Conservation (phyloP, 768 basidiomycete genomes). For the Lactarius vividus region DNA sequence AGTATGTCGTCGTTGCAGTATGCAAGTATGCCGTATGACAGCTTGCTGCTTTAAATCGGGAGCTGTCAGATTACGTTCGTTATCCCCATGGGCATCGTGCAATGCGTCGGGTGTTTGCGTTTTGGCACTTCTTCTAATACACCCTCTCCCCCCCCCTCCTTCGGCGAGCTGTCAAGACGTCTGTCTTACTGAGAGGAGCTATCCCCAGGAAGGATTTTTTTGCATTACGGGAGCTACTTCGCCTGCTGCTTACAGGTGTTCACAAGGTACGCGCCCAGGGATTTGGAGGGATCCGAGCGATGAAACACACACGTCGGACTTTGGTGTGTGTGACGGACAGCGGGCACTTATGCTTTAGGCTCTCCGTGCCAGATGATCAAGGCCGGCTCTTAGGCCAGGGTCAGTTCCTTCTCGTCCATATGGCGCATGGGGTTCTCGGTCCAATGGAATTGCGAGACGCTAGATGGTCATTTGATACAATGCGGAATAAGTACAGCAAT, state of each 20-base stretch:
- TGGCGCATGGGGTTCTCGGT: not conserved
- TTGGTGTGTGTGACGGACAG: not conserved
- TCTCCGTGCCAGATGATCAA: not conserved
- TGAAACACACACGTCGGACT: not conserved
- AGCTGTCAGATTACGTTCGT: conserved; percentile 1
- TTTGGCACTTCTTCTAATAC: not conserved
- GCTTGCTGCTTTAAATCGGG: conserved; percentile 4
- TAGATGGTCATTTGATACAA: conserved; percentile 31
- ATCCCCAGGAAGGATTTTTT: not conserved
- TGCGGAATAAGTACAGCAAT: conserved; percentile 36
- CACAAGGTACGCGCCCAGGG: not conserved
- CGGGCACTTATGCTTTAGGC: not conserved
- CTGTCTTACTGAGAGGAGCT: not conserved
- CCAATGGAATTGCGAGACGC: not conserved
- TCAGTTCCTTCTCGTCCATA: not conserved
- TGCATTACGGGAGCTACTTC: not conserved
- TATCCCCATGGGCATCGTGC: conserved; percentile 1
- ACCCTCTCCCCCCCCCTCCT: not conserved
- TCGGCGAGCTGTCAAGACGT: not conserved
- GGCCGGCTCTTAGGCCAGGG: not conserved
- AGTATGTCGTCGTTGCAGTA: not conserved
- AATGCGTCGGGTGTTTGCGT: not conserved
- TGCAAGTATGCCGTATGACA: not conserved
- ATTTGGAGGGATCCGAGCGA: not conserved
- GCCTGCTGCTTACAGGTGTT: not conserved